Percentiles rank a stretch among this genome's conserved stretches.
Evolutionary conservation across 164 flowering plant genomes (phyloP).

Genomic region (Umbellularia californica): DNA sequence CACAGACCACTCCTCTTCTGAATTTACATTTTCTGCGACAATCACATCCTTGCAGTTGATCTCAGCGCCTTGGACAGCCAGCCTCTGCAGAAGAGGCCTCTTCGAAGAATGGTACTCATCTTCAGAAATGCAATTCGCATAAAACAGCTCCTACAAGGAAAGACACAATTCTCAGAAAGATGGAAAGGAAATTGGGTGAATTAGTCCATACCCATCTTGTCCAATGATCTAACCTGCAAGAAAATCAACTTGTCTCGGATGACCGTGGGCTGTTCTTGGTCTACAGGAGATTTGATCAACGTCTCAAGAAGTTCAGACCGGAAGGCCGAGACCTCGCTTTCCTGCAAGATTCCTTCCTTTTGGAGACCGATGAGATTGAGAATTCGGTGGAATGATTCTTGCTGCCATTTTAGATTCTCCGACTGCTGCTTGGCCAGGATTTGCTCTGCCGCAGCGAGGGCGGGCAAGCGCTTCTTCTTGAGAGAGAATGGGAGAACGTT

Average conservation of each 20-base stretch:
- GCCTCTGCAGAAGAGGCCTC: slow-evolving; percentile 77
- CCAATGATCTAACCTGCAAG: slow-evolving; percentile 55
- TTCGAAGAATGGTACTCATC: slow-evolving; percentile 88
- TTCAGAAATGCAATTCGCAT: slow-evolving; percentile 76
- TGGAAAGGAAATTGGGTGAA: neutral
- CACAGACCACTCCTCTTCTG: slow-evolving; percentile 79
- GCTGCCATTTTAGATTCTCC: slow-evolving; percentile 97
- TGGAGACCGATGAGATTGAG: slow-evolving; percentile 76
- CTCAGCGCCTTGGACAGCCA: slow-evolving; percentile 87
- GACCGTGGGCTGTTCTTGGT: slow-evolving; percentile 53
- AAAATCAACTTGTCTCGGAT: slow-evolving; percentile 82
- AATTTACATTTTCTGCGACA: slow-evolving; percentile 19
- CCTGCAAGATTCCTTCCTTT: slow-evolving; percentile 73
- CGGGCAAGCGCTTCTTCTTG: slow-evolving; percentile 59
- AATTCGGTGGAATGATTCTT: slow-evolving; percentile 81
- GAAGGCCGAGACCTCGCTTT: slow-evolving; percentile 60
- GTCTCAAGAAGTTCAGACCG: slow-evolving; percentile 65
- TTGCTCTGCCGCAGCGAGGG: slow-evolving; percentile 37
- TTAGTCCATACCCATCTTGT: neutral
- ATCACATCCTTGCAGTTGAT: slow-evolving; percentile 63
- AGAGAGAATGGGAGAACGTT: slow-evolving; percentile 73
- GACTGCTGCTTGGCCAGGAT: slow-evolving; percentile 70
- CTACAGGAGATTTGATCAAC: slow-evolving; percentile 53
- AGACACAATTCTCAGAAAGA: neutral
- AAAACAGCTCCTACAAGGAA: slow-evolving; percentile 57